These are phyloP conservation scores for Metarhizium guizhouense DNA, from an alignment of 2,329 filamentous ascomycete species.

Conservation along the genomic window DNA sequence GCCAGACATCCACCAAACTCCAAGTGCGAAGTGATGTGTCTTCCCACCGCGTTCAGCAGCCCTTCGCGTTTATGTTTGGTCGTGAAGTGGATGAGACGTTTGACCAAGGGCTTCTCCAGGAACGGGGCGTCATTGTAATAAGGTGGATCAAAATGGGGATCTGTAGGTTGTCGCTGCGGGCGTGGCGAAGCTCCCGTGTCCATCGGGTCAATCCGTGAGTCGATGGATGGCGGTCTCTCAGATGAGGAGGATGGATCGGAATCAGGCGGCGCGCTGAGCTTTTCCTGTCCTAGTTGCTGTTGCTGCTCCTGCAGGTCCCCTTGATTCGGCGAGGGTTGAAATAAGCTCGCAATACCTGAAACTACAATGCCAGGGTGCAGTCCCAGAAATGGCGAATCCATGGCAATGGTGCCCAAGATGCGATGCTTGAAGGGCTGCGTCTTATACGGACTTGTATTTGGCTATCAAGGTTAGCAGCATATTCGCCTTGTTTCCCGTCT, in stretches of 20 bases:
- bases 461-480: constrained; percentile 14
- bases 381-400: constrained; percentile 81
- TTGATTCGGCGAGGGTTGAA: constrained; percentile 37
- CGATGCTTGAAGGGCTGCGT: constrained; percentile 54
- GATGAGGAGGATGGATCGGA: constrained; percentile 9
- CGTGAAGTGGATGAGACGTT: constrained; percentile 64
- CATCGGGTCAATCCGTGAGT: constrained; percentile 4
- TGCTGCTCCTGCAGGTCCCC: background rate
- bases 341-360: constrained; percentile 73
- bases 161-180: constrained; percentile 17
- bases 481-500: background rate
- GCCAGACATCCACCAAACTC: constrained; percentile 78
- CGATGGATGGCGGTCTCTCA: constrained; percentile 10
- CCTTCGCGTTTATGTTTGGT: constrained; percentile 69
- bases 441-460: constrained; percentile 22
- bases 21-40: constrained; percentile 69
- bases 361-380: constrained; percentile 81
- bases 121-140: constrained; percentile 68
- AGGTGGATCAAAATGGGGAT: constrained; percentile 65
- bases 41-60: constrained; percentile 58
- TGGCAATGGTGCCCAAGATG: constrained; percentile 70
- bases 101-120: constrained; percentile 59
- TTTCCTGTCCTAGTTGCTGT: background rate
- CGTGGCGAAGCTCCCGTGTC: background rate
- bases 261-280: background rate